Evolutionary conservation across 2,329 filamentous ascomycete genomes (phyloP), one percentile per base, ranked within the genome.

Genomic region (Claviceps sp.): DNA sequence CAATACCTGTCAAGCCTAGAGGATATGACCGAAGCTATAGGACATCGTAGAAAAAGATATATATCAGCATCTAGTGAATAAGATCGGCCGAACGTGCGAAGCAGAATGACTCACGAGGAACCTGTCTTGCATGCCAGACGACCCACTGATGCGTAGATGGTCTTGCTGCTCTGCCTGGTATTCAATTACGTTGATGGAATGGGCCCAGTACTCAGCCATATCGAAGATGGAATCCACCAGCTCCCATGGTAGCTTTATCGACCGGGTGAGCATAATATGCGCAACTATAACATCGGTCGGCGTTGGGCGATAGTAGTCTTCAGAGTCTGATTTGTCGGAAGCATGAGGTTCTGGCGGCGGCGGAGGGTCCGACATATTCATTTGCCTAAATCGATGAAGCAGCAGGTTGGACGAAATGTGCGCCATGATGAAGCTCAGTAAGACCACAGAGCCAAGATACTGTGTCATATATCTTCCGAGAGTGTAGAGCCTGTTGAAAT

Each of bases 171-270:
- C 55, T 4, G 49, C 50, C 3, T 45, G 47, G 43, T 57, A 66
- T 17, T 68, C 56, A 13, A 68, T 56, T 30, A 61, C 61, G 22
- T 64, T 68, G 49, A 58, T 62, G 2, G 73, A 72, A 56, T 75
- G 74, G 14, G 73, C 74, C 80, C 81, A 84, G 63, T 83, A 84
- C 63, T 82, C 79, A 51, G 79, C 81, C 30, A 68, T 61, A 58
- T 84, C 80, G 51, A 83, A 63, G 46, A 84, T 72, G 46, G 64
- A 61, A 58, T 82, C 74, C 40, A 80, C 66, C 0, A 84, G 54
- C 54, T 83, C 80, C 1, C 69, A 62, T 0, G 81, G 80, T 1
- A 84, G 64, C 2, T 61, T 61, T 6, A 65, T 63, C 11, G 63
- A 66, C 50, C 69, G 67, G 26, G 59, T 60, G n/a, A 84, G 60